Conservation (phyloP, 495 filamentous ascomycete species). For the Aspergillus kassunensis region DNA sequence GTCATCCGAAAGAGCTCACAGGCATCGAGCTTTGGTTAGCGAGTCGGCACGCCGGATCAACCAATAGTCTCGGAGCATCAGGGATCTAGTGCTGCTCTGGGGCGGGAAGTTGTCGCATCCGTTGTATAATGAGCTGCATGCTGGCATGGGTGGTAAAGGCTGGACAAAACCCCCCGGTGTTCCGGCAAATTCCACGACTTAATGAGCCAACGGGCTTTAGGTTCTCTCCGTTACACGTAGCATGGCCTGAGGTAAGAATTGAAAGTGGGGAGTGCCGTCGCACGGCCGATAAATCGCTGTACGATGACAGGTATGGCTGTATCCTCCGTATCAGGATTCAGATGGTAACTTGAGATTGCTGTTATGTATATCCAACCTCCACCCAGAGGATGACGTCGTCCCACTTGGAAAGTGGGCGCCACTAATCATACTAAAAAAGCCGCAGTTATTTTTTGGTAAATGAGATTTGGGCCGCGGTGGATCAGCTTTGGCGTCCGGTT, state of each 20-base stretch:
- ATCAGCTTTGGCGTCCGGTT: background rate
- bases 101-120: background rate
- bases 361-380: background rate
- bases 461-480: slow-evolving; percentile 6
- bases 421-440: slow-evolving; percentile 2
- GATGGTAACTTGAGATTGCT: background rate
- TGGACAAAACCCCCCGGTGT: background rate
- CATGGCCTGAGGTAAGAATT: too few species aligned
- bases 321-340: too few species aligned
- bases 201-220: too few species aligned
- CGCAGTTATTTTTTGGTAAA: slow-evolving; percentile 5
- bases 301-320: too few species aligned
- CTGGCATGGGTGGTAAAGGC: background rate
- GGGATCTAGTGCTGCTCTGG: background rate
- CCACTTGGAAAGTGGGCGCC: background rate
- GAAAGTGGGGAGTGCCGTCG: too few species aligned
- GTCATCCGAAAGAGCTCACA: background rate
- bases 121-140: background rate
- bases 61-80: background rate
- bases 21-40: background rate
- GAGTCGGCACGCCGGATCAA: background rate
- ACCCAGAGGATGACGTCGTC: slow-evolving; percentile 2
- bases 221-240: background rate
- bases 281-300: too few species aligned
- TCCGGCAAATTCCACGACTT: too few species aligned